A percentile compares a stretch with the other conserved stretches of the same genome.
phyloP scores from a whole-genome alignment of 2,329 filamentous ascomycete species.

The Acrocalymma vagum region DNA sequence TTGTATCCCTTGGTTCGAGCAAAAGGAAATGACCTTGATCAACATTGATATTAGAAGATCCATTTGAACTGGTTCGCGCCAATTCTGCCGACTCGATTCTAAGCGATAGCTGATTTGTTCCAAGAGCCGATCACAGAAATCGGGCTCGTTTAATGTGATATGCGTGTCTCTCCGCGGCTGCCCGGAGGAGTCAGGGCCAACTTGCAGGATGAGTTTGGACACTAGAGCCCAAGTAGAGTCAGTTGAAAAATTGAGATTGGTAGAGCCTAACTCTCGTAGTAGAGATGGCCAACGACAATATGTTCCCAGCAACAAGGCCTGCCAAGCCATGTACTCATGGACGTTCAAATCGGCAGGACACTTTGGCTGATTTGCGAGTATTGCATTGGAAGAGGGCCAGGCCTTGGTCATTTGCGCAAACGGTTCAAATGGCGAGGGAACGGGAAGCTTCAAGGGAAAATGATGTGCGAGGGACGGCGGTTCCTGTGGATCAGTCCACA shows the following conservation, averaged over 20 bases:
- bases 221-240: conserved; percentile 61
- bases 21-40: conserved; percentile 50
- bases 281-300: conserved; percentile 59
- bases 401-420: conserved; percentile 30
- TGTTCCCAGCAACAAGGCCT: conserved; percentile 57
- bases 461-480: conserved; percentile 57
- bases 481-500: conserved; percentile 49
- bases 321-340: conserved; percentile 64
- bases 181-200: conserved; percentile 56
- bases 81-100: conserved; percentile 60
- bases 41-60: conserved; percentile 63
- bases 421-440: conserved; percentile 48
- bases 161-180: conserved; percentile 58
- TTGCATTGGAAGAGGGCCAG: conserved; percentile 63
- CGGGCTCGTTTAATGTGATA: conserved; percentile 56
- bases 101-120: conserved; percentile 60
- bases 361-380: conserved; percentile 58
- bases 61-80: conserved; percentile 68
- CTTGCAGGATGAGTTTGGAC: conserved; percentile 62
- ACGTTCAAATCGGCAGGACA: conserved; percentile 58
- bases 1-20: conserved; percentile 17
- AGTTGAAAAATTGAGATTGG: conserved; percentile 68
- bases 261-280: conserved; percentile 59
- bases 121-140: conserved; percentile 60
- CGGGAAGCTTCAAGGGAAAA: conserved; percentile 51